Evolutionary conservation across 331 rosid species (phyloP), one percentile per base, ranked within the genome.

Genomic region (Rhamnella rubrinervis): DNA sequence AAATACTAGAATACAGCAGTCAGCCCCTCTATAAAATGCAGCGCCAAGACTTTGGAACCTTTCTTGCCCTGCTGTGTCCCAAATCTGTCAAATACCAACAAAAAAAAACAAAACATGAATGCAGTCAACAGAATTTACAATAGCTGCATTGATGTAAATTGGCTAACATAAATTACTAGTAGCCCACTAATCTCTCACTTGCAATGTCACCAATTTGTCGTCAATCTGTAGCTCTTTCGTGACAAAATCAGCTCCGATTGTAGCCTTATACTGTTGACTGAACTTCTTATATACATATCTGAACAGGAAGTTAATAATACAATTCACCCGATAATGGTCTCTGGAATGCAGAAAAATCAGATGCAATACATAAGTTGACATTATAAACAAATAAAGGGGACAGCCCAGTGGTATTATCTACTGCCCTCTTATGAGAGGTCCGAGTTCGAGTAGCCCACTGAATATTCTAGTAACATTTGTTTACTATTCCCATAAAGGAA

Each of bases 21-120:
- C 98, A 44, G 98, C 88, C 3, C 97, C 98, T 59, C 98, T 78
- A 55, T 90, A 93, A 80, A 90, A 93, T 59, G 97, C 96, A 59
- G 90, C 82, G 0, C 97, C 96, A 31, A 90, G 84, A 77, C 97
- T 85, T 31, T 90, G 96, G 50, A 93, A 93, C 85, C 91, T 85
- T 66, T 93, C 98, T 46, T 90, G 97, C n/a, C 98, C 98, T 58
- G 98, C 98, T 5, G 98, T 93, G 75, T 93, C 98, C 98, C 98
- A 93, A 75, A 93, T 84, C 98, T 93, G 78, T 81, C 73, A 72
- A 1, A 61, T 37, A 9, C 12, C 73, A 28, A 70, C 26, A 19
- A 4, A 31, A 31, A 31, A 70, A 35, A 19, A 23, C 23, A 0
- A 23, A 38, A 65, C 66, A 73, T 38, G 51, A 53, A 26, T 52